Evolutionary conservation across 768 basidiomycete species (phyloP), one percentile per base, ranked within the genome.

Genomic region (Leccinum subtestaceum): DNA sequence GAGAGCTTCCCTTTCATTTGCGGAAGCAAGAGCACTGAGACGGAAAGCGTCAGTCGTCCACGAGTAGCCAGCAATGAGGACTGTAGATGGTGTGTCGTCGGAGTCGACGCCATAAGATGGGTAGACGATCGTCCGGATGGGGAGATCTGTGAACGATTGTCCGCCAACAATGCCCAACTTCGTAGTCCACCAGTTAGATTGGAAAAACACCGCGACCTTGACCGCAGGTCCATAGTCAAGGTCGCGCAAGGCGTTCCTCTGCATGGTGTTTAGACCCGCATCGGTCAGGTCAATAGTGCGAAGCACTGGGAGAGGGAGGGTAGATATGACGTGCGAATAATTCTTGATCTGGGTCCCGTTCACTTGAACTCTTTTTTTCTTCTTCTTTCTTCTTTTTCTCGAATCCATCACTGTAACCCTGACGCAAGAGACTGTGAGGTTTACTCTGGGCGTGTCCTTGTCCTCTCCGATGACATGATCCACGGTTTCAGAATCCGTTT

Each of bases 141-240:
- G 27, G 17, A 72, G 64, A 62, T 81, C 80, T 1, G 78, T 81
- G 61, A 61, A 71, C 4, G 78, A 72, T 60, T 75, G 74, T 0
- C 80, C 80, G 5, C 80, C 80, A 5, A 73, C 53, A 27, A 77
- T 76, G 47, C 67, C 64, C 40, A 74, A 38, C 23, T 59, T 61
- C 1, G 63, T 72, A n/a, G 63, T 72, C 80, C 80, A 81, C 80
- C 81, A 81, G 3, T 72, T 57, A 1, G 70, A 64, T 59, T 71
- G 68, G 69, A 82, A 82, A 57, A 75, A 73, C 36, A 82, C 54
- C 13, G 68, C 81, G 43, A 82, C 69, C 67, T 82, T 82, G 64
- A 71, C 68, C 4, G 76, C 65, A 4, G 74, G 61, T 13, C 67
- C 71, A 48, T 80, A 81, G 31, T 66, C 57, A 25, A 81, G 63